A percentile compares a stretch with the other conserved stretches of the same genome.
These are phyloP conservation scores for Chrysosporium queenslandicum DNA, from an alignment of 2,329 filamentous ascomycete species.

Conservation along the genomic window DNA sequence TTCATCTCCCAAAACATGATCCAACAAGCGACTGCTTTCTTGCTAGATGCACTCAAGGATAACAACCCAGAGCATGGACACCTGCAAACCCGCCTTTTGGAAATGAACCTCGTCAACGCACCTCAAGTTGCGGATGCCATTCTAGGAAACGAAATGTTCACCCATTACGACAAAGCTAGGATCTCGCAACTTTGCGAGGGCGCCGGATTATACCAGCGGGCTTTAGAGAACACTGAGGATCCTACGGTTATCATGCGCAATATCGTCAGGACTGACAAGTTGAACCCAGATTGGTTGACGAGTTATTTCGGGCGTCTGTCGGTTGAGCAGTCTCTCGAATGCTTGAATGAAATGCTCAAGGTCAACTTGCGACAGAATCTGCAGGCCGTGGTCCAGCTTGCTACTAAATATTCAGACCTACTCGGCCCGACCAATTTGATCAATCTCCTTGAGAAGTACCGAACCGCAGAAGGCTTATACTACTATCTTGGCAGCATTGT, in stretches of 20 bases:
- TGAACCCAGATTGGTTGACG: conserved; percentile 82
- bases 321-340: conserved; percentile 88
- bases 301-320: conserved; percentile 90
- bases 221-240: conserved; percentile 90
- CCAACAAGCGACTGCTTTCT: conserved; percentile 94
- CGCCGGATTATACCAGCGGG: conserved; percentile 74
- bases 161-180: conserved; percentile 83
- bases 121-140: conserved; percentile 97
- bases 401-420: conserved; percentile 95
- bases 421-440: conserved; percentile 80
- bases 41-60: conserved; percentile 88
- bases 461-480: conserved; percentile 91
- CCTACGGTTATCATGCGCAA: conserved; percentile 83
- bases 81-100: conserved; percentile 84
- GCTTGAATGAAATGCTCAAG: conserved; percentile 92
- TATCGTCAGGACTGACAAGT: conserved; percentile 69
- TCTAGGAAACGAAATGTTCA: conserved; percentile 96
- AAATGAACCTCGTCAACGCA: conserved; percentile 96
- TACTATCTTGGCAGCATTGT: conserved; percentile 98
- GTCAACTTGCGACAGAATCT: conserved; percentile 94
- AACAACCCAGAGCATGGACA: conserved; percentile 90
- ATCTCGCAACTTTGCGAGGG: conserved; percentile 89
- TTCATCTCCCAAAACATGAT: conserved; percentile 98
- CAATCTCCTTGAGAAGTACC: conserved; percentile 93
- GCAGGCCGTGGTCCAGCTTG: conserved; percentile 86